These are phyloP conservation scores for Hericium rajendrae DNA, from an alignment of 768 basidiomycete genomes.

Conservation along the genomic window DNA sequence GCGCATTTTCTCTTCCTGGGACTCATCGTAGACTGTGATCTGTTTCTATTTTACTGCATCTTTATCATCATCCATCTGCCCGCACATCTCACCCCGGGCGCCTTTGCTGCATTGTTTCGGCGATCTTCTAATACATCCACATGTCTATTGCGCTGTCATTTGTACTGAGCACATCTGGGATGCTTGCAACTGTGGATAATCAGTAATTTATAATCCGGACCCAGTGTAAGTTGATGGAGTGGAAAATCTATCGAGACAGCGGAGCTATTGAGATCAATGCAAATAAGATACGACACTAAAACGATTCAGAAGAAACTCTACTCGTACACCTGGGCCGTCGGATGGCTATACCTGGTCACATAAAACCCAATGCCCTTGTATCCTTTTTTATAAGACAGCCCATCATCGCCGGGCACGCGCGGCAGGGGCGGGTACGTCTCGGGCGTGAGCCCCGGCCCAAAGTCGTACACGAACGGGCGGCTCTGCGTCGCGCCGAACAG, in stretches of 20 bases:
- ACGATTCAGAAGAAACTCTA: neutral
- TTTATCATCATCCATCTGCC: constrained; percentile 12
- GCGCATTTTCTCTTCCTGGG: constrained; percentile 10
- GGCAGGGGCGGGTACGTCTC: constrained; percentile 40
- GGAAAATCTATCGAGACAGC: too few relatives aligned
- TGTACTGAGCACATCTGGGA: constrained; percentile 1
- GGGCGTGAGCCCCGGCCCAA: constrained; percentile 51
- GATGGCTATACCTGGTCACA: constrained; percentile 38
- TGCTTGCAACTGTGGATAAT: neutral
- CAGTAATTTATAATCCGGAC: neutral
- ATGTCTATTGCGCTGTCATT: neutral
- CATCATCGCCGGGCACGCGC: constrained; percentile 18
- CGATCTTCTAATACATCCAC: neutral
- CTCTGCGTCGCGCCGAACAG: constrained; percentile 73
- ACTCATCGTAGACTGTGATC: constrained; percentile 10
- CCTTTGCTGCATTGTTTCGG: constrained; percentile 4
- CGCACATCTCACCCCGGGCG: neutral
- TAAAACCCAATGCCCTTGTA: constrained; percentile 36
- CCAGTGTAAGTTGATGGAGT: too few relatives aligned
- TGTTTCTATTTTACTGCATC: constrained; percentile 9
- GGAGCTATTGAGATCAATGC: too few relatives aligned
- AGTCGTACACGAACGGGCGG: constrained; percentile 71
- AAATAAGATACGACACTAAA: too few relatives aligned
- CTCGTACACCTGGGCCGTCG: neutral
- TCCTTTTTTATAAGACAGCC: constrained; percentile 26